Evolutionary conservation across 1,139 yeast species (phyloP), one percentile per base, ranked within the genome.

Genomic region (Arxiozyma slooffiae): DNA sequence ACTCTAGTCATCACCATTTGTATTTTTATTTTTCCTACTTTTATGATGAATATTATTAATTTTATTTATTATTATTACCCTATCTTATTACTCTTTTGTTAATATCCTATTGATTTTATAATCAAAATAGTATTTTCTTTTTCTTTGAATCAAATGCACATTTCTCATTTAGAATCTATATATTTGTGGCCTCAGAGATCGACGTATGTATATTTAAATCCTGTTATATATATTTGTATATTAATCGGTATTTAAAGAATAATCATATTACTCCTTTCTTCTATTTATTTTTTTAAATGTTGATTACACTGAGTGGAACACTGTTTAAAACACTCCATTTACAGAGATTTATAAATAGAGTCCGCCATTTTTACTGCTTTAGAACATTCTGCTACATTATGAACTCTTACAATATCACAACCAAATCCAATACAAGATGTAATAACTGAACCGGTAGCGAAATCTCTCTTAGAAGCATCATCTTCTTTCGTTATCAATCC

Each of bases 361-460:
- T 92, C 97, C 7, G 90, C 89, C 56, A 85, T 73, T 38, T 71
- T 67, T 23, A 80, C 74, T 8, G 83, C 85, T 60, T 87, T 82
- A 44, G 73, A 72, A 63, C 82, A 80, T 54, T 79, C 84, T 52
- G 69, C 72, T 23, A 85, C 87, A 65, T 92, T 95, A 66, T 92
- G 99, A 3, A 90, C 96, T 50, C 99, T 72, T 1, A 92, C 85
- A 38, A 92, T 82, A 62, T 89, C 94, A 0, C 88, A 75, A 1
- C 83, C 82, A 58, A 79, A 85, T 22, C 82, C 82, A 41, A 90
- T 77, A 57, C 92, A 78, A 0, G 95, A 82, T 55, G 85, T 77
- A 1, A 85, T 78, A 0, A 89, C 74, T 0, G 95, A 87, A 14
- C 82, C 82, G 0, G 97, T 88, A 17, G 94, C 92, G 51, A 81